These are phyloP conservation scores for Pleurotus platypus DNA, from an alignment of 768 basidiomycete genomes.

Conservation along the genomic window DNA sequence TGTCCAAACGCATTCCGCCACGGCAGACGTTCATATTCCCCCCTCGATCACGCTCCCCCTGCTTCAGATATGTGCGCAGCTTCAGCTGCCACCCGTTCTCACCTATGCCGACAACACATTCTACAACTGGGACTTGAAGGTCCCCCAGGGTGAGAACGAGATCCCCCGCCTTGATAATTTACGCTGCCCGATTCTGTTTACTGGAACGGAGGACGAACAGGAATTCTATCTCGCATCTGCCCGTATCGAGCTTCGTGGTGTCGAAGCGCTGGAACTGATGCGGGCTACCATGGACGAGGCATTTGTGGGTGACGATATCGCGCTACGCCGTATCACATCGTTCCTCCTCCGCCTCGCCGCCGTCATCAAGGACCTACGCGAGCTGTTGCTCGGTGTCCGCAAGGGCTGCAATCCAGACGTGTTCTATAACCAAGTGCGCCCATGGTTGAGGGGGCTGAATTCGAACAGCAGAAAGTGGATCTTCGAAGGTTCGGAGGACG, in stretches of 20 bases:
- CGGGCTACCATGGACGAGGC: slow-evolving; percentile 85
- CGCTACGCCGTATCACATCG: slow-evolving; percentile 57
- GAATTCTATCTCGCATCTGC: slow-evolving; percentile 92
- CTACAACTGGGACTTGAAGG: slow-evolving; percentile 73
- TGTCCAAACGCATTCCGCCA: slow-evolving; percentile 60
- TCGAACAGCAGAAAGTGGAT: slow-evolving; percentile 45
- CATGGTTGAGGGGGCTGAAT: slow-evolving; percentile 82
- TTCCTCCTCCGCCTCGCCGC: slow-evolving; percentile 64
- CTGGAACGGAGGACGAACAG: slow-evolving; percentile 75
- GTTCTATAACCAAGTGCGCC: slow-evolving; percentile 74
- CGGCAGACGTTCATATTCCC: slow-evolving; percentile 62
- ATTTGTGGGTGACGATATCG: slow-evolving; percentile 72
- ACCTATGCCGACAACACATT: slow-evolving; percentile 94
- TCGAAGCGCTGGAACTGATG: slow-evolving; percentile 84
- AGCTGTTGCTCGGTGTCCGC: slow-evolving; percentile 64
- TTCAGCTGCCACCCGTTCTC: slow-evolving; percentile 84
- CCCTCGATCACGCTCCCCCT: slow-evolving; percentile 73
- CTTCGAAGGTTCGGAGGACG: slow-evolving; percentile 55
- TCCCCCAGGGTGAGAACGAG: slow-evolving; percentile 22
- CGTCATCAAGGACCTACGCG: slow-evolving; percentile 67
- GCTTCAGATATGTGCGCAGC: slow-evolving; percentile 60
- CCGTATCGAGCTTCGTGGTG: slow-evolving; percentile 86
- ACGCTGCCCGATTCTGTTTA: slow-evolving; percentile 70
- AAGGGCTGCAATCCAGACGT: slow-evolving; percentile 70
- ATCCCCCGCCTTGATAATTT: slow-evolving; percentile 58